Percentiles rank a stretch among this genome's conserved stretches.
These are phyloP conservation scores for Tetracentron sinense DNA, from an alignment of 164 flowering plant species.

Conservation along the genomic window DNA sequence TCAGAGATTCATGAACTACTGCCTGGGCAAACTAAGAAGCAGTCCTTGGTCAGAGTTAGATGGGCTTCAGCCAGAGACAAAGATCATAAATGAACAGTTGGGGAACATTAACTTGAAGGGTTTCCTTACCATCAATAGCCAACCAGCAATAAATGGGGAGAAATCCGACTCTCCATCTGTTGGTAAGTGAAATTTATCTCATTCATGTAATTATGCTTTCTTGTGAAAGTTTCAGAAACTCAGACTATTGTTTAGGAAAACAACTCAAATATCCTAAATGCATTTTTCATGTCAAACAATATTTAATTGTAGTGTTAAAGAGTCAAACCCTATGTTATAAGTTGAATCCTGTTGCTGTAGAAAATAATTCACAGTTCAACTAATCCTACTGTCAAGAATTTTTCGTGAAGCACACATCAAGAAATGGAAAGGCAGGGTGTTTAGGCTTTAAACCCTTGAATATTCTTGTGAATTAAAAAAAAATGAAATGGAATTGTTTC, in stretches of 20 bases:
- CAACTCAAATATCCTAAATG: neutral
- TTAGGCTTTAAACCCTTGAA: neutral
- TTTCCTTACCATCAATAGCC: constrained; percentile 95
- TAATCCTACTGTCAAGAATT: neutral
- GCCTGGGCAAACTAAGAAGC: constrained; percentile 75
- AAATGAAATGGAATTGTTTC: neutral
- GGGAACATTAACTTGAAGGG: constrained; percentile 73
- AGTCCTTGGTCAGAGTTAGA: constrained; percentile 96
- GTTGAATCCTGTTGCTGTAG: neutral
- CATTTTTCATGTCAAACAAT: neutral
- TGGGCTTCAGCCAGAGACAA: constrained; percentile 93
- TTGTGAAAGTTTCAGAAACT: neutral
- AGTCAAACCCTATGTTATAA: neutral
- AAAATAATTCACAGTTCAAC: neutral
- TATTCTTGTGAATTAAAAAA: neutral
- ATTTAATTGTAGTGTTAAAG: neutral
- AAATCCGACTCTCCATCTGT: constrained; percentile 80
- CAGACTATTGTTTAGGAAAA: neutral
- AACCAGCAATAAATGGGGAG: constrained; percentile 92
- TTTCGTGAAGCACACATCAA: neutral
- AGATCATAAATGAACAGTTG: constrained; percentile 75
- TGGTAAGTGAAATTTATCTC: constrained; percentile 62
- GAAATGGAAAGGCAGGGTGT: neutral
- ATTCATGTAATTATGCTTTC: no score
- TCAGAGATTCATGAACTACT: constrained; percentile 67